These are phyloP conservation scores for Baorangia bicolor DNA, from an alignment of 768 basidiomycete species.

Conservation along the genomic window DNA sequence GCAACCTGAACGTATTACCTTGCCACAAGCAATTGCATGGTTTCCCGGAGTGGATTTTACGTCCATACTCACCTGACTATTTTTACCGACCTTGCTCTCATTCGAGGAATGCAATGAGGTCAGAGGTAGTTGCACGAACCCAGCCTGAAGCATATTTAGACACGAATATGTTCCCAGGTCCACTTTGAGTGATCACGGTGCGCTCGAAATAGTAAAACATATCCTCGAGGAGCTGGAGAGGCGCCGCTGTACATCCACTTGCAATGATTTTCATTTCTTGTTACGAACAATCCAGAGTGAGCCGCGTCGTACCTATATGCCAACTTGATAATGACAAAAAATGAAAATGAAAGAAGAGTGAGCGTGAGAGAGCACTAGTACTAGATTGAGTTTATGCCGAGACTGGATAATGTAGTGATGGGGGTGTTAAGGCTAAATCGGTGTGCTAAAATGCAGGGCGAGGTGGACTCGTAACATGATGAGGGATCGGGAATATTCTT, in stretches of 20 bases:
- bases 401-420: constrained; percentile 28
- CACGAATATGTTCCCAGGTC: not conserved
- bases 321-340: constrained; percentile 16
- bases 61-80: too few relatives aligned
- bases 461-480: constrained; percentile 7
- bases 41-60: too few relatives aligned
- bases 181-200: not conserved
- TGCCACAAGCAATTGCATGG: too few relatives aligned
- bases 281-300: constrained; percentile 14
- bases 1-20: too few relatives aligned
- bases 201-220: not conserved
- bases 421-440: constrained; percentile 9
- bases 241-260: not conserved
- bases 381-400: constrained; percentile 30
- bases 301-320: constrained; percentile 15
- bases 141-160: not conserved
- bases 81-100: too few relatives aligned
- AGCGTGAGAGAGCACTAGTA: constrained; percentile 11
- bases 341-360: not conserved
- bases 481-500: constrained; percentile 12
- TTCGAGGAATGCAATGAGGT: too few relatives aligned
- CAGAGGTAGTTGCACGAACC: too few relatives aligned
- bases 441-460: constrained; percentile 20
- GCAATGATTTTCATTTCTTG: constrained; percentile 8
- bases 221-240: not conserved